These are phyloP conservation scores for Codiaeum variegatum DNA, from an alignment of 441 rosid genomes.

Conservation along the genomic window DNA sequence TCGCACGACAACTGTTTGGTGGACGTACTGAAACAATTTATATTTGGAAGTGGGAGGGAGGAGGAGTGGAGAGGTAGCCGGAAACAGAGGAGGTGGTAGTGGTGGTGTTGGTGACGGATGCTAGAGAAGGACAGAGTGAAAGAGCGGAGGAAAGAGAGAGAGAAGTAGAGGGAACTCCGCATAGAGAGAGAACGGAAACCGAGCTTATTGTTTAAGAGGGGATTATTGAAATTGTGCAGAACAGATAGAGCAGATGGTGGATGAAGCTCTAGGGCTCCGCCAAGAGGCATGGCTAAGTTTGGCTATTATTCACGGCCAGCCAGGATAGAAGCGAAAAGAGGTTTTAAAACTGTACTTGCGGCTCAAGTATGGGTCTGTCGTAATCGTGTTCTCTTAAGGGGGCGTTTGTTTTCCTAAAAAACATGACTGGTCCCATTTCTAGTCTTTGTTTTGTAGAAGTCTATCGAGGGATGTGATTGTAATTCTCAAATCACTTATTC, in stretches of 20 bases:
- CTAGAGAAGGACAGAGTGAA: constrained; percentile 24
- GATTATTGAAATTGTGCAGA: constrained; percentile 8
- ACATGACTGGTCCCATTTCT: no score
- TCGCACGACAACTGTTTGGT: constrained; percentile 43
- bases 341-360: background rate
- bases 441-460: no score
- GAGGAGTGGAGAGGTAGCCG: background rate
- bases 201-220: constrained; percentile 21
- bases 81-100: constrained; percentile 15
- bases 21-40: constrained; percentile 29
- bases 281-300: constrained; percentile 23
- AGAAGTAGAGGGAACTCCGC: constrained; percentile 29
- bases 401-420: no score
- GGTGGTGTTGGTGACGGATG: constrained; percentile 26
- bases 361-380: no score
- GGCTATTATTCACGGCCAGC: no score
- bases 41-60: background rate
- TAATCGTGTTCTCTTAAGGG: no score
- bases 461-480: no score
- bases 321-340: background rate
- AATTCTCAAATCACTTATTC: no score
- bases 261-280: constrained; percentile 22
- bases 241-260: constrained; percentile 22
- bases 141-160: constrained; percentile 24
- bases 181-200: constrained; percentile 18